These are phyloP conservation scores for Plasmodium billcollinsi DNA, from an alignment of 169 alveolate genomes.

Conservation along the genomic window DNA sequence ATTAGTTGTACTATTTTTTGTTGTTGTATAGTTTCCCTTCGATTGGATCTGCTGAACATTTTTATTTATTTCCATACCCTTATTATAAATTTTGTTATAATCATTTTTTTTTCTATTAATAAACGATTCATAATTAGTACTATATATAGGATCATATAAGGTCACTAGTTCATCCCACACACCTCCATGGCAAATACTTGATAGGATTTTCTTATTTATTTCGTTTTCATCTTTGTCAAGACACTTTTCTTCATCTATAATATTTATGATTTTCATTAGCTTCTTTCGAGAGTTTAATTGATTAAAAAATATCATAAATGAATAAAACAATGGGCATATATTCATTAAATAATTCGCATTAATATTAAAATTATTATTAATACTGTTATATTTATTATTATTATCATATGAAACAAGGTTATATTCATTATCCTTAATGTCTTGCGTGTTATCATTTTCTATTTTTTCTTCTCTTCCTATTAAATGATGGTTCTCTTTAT, in stretches of 20 bases:
- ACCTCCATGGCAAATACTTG: conserved; percentile 86
- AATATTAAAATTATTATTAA: not conserved
- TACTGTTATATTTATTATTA: not conserved
- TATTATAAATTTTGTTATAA: not conserved
- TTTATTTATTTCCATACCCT: not conserved
- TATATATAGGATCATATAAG: conserved; percentile 85
- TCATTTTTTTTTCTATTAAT: conserved; percentile 17
- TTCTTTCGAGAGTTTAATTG: conserved; percentile 64
- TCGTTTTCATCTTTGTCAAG: conserved; percentile 68
- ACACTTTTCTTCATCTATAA: conserved; percentile 55
- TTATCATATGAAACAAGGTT: not conserved
- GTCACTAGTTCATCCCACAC: conserved; percentile 91
- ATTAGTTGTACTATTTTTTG: too few relatives aligned
- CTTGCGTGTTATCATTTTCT: not conserved
- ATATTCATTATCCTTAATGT: not conserved
- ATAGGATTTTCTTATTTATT: conserved; percentile 64
- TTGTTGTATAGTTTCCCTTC: too few relatives aligned
- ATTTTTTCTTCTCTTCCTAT: not conserved
- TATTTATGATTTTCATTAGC: conserved; percentile 53
- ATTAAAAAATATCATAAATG: conserved; percentile 65
- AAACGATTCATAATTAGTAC: conserved; percentile 41
- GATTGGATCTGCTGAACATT: not conserved
- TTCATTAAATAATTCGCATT: conserved; percentile 10
- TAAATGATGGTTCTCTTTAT: not conserved
- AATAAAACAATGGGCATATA: conserved; percentile 49